phyloP scores from a whole-genome alignment of 2,329 filamentous ascomycete genomes.

The Trichoderma semiorbis region DNA sequence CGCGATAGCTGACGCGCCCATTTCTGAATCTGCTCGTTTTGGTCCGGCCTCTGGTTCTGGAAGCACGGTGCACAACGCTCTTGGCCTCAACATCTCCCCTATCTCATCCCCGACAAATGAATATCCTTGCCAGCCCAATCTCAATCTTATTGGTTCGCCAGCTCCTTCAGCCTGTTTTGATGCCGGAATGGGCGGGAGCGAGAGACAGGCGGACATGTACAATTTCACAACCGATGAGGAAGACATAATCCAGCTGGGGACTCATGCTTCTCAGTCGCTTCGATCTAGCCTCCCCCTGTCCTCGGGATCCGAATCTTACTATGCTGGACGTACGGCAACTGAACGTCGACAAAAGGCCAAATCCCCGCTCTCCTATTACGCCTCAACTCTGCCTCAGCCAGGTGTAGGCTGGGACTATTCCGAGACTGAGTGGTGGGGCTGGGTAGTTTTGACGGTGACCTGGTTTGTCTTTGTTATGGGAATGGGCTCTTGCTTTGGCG shows the following conservation, averaged over 20 bases:
- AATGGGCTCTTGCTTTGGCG: constrained; percentile 90
- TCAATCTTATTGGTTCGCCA: constrained; percentile 22
- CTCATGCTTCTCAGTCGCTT: constrained; percentile 43
- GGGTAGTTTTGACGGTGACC: constrained; percentile 84
- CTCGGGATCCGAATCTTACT: constrained; percentile 63
- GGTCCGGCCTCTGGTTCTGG: constrained; percentile 25
- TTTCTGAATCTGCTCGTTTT: constrained; percentile 20
- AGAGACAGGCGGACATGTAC: constrained; percentile 42
- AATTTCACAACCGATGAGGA: constrained; percentile 74
- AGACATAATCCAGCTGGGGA: constrained; percentile 63
- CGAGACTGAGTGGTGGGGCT: constrained; percentile 97
- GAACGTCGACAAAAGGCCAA: constrained; percentile 52
- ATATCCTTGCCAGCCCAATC: constrained; percentile 37
- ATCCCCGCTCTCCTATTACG: constrained; percentile 57
- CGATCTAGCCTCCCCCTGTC: constrained; percentile 45
- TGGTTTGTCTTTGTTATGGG: constrained; percentile 96
- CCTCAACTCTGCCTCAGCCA: constrained; percentile 44
- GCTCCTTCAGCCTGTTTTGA: constrained; percentile 22
- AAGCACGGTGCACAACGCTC: constrained; percentile 29
- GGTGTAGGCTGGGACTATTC: constrained; percentile 78
- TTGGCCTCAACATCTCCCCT: constrained; percentile 49
- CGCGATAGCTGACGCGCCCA: constrained; percentile 25
- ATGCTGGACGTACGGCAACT: constrained; percentile 41
- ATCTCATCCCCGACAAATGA: constrained; percentile 45
- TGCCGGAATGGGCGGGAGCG: constrained; percentile 23